Base-by-base conservation (phyloP, 1,284 basidiomycete genomes). In the Fistulinella staudtii region DNA sequence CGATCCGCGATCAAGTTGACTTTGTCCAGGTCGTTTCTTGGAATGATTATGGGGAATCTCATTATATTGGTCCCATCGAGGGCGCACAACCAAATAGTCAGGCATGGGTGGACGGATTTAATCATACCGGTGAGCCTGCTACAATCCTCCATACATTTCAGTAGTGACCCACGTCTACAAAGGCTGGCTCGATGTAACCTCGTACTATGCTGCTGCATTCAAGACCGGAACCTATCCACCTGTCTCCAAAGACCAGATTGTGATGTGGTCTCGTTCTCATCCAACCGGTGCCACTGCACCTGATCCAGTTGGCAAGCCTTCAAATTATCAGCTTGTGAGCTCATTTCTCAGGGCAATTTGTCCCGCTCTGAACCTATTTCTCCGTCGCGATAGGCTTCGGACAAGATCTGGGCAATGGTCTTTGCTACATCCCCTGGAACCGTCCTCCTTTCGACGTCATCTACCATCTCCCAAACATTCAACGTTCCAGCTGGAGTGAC, bases 201-300 rank as follows among this genome's bases (percentile, higher is more conserved):
- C 65, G 23, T 89, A 86, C 68, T 91, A 88, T 57, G 75, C 83
- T 5, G 72, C 74, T 6, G 83, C 81, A 1, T 93, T 82, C 74
- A 90, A 89, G 71, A 85, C 78, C 8, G 89, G 89, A 30, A 52
- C 61, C 5, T 85, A 77, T 55, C 86, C 89, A 8, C 29, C 66
- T 9, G 73, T 89, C 54, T 67, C 73, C 23, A 70, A 80, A 56
- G 88, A 91, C 63, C 68, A 75, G 54, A 70, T 91, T 47, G 66
- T 80, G 55, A 73, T 89, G 67, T 89, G 84, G 82, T 77, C 83
- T 34, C 75, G 89, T 45, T 79, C 86, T 10, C 88, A 90, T 55
- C 71, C 83, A 10, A 71, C 73, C 43, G 60, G 71, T 33, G 86
- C 85, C 8, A 62, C 63, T 25, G 67, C 75, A 5, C 62, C 70